These are phyloP conservation scores for Apophysomyces sp. DNA, from an alignment of 371 early-diverging fungal genomes.

Conservation along the genomic window DNA sequence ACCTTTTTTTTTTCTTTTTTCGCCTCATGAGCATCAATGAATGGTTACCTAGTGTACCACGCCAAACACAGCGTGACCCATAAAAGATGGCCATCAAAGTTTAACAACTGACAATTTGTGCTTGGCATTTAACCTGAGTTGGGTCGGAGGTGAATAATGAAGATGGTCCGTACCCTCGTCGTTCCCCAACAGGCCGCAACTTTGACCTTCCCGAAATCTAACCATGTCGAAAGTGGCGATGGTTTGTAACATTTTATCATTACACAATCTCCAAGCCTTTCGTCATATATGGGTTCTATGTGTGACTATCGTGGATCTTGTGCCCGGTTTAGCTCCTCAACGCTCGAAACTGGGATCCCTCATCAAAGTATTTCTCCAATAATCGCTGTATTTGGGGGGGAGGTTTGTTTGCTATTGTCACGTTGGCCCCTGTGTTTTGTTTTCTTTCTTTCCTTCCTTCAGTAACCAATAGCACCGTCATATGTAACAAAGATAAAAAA, in stretches of 20 bases:
- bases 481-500: neutral
- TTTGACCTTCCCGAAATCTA: neutral
- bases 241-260: neutral
- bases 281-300: neutral
- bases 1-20: neutral
- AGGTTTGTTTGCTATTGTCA: neutral
- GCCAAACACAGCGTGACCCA: neutral
- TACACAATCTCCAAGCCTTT: conserved; percentile 2
- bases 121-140: neutral
- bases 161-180: neutral
- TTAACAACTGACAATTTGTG: neutral
- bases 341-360: neutral
- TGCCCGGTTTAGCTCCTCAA: neutral
- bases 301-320: neutral
- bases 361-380: neutral
- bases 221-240: neutral
- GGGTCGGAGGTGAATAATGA: neutral
- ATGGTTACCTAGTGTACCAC: neutral
- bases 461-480: neutral
- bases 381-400: neutral
- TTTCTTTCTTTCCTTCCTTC: no score
- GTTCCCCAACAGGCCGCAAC: neutral
- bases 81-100: neutral
- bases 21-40: neutral
- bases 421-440: neutral